phyloP scores from a whole-genome alignment of 306 rosid species.

The Pueraria montana region DNA sequence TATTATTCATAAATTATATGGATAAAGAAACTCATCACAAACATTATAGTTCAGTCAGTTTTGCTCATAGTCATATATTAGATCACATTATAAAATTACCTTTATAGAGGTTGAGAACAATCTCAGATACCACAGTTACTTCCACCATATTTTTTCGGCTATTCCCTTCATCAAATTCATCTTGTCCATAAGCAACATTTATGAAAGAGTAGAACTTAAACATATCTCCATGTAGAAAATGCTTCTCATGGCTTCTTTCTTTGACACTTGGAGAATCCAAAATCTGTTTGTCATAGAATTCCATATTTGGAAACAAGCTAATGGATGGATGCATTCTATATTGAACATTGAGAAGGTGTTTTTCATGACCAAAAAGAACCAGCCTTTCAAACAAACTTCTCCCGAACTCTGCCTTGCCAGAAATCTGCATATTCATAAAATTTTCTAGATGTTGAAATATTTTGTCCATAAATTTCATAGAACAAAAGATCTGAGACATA shows the following conservation, averaged over 20 bases:
- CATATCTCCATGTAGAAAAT: conserved; percentile 51
- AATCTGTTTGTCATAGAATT: conserved; percentile 52
- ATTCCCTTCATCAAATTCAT: conserved; percentile 42
- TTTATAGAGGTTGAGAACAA: conserved; percentile 48
- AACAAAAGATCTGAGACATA: background rate
- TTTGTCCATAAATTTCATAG: conserved; percentile 16
- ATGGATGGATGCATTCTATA: conserved; percentile 62
- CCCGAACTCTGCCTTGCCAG: conserved; percentile 50
- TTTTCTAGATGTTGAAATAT: background rate
- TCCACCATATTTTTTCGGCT: conserved; percentile 56
- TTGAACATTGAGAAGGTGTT: conserved; percentile 56
- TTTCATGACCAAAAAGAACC: conserved; percentile 52
- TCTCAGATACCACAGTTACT: conserved; percentile 52
- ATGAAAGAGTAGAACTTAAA: conserved; percentile 55
- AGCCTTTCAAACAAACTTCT: conserved; percentile 60
- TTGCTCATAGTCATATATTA: conserved; percentile 1
- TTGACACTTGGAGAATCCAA: conserved; percentile 48
- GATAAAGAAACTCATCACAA: conserved; percentile 23
- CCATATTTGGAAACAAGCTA: conserved; percentile 53
- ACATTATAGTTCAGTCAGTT: conserved; percentile 30
- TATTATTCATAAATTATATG: background rate
- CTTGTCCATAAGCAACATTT: conserved; percentile 55
- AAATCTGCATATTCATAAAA: conserved; percentile 47
- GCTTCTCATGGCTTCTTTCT: conserved; percentile 43
- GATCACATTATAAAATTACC: conserved; percentile 45